Conservation (phyloP, 176 grass and related monocot genomes). For the Ensete glaucum region DNA sequence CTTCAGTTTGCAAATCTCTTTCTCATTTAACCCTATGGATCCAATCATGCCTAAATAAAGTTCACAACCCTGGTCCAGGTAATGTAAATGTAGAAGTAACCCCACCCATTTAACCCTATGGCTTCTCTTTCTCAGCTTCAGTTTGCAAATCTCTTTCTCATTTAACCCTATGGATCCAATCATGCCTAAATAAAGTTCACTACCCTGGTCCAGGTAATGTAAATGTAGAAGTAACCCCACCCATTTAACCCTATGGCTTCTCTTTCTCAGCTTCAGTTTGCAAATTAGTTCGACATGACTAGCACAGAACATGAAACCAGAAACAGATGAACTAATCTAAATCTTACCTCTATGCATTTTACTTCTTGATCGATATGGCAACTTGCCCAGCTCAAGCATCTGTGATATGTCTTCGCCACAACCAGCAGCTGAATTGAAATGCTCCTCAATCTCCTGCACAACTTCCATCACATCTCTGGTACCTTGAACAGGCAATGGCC, state of each 20-base stretch:
- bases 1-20: not conserved
- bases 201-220: not conserved
- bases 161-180: not conserved
- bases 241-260: no score
- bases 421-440: conserved; percentile 34
- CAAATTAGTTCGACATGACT: not conserved
- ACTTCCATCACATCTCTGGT: conserved; percentile 43
- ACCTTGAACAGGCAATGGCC: conserved; percentile 29
- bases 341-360: conserved; percentile 65
- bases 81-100: not conserved
- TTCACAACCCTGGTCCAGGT: not conserved
- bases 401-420: conserved; percentile 43
- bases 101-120: no score
- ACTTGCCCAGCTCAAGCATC: conserved; percentile 71
- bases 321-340: conserved; percentile 21
- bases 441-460: conserved; percentile 45
- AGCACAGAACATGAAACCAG: conserved; percentile 3
- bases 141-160: not conserved
- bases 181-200: not conserved
- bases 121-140: not conserved
- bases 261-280: not conserved
- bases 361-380: conserved; percentile 28
- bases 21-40: no score
- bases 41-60: no score
- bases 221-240: not conserved